Base-by-base conservation (phyloP, 768 basidiomycete species). In the Coprinopsis cinerea region DNA sequence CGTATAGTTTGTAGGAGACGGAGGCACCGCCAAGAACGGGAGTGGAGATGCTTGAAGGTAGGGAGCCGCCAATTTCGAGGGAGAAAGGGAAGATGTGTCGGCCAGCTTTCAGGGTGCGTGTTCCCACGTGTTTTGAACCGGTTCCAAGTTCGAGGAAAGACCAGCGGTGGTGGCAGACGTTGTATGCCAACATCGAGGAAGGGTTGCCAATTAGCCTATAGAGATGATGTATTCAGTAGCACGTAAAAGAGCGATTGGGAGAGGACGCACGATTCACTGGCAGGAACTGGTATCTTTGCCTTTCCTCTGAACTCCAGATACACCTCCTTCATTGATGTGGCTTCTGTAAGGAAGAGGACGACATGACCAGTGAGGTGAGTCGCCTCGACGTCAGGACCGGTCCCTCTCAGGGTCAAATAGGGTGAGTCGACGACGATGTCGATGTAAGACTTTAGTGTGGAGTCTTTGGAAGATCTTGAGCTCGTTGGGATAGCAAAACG, bases 21-120 rank as follows among this genome's bases (percentile, higher is more conserved):
- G 79, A 75, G 1, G 86, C 86, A 25, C 81, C 78, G 7, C 81
- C 78, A 13, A 71, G 65, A 0, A 69, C 69, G 32, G 59, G 67
- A 3, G 86, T 85, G 32, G 70, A 60, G 35, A 95, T 69, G 27
- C 81, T 81, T 0, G 92, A 90, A 0, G 95, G 95, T 2, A 96
- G 74, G 4, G 83, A 80, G 32, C 90, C 91, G 20, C 90, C 89
- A 24, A 97, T 73, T 53, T 85, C 81, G 51, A 96, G 78, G 56
- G 84, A 83, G 70, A 98, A 98, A 20, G 94, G 94, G 66, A 97
- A 97, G 22, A 82, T 68, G 62, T 98, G 95, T 28, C 82, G 83
- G 13, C 95, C 95, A n/a, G 93, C 92, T 69, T 97, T 96, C 63
- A 97, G 83, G 0, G 93, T 97, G 59, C 90, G 92, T 10, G 77